These are phyloP conservation scores for Neurospora pannonica DNA, from an alignment of 495 filamentous ascomycete genomes.

Conservation along the genomic window DNA sequence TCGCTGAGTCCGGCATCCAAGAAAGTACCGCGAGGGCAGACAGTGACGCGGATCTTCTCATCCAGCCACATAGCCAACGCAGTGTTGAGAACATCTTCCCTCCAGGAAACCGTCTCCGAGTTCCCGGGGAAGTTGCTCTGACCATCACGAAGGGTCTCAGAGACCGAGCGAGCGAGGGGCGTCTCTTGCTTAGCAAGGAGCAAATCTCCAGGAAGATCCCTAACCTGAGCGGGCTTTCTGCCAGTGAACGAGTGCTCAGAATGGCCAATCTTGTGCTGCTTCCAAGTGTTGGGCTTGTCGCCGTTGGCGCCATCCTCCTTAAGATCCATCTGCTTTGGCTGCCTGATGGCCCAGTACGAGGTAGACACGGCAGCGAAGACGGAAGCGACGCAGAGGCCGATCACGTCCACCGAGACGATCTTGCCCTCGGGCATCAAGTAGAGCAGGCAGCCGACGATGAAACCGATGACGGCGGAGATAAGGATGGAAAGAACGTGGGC, in stretches of 20 bases:
- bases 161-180: not conserved
- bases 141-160: conserved; percentile 1
- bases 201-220: not conserved
- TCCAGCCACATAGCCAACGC: conserved; percentile 6
- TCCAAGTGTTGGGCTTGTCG: not conserved
- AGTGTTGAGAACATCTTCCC: not conserved
- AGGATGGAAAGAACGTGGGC: conserved; percentile 16
- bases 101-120: not conserved
- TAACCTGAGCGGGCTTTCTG: not conserved
- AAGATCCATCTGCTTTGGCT: not conserved
- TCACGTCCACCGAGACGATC: conserved; percentile 10
- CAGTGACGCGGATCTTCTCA: conserved; percentile 1
- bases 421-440: not conserved
- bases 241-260: not conserved
- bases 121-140: not conserved
- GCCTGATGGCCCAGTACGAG: conserved; percentile 11
- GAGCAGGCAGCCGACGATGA: conserved; percentile 11
- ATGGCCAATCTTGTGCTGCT: not conserved
- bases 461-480: conserved; percentile 13
- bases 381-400: conserved; percentile 8
- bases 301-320: not conserved
- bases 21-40: conserved; percentile 3
- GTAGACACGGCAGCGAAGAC: conserved; percentile 10
- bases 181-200: not conserved
- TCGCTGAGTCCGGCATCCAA: conserved; percentile 3